Evolutionary conservation across 2,329 filamentous ascomycete species (phyloP), one percentile per base, ranked within the genome.

Genomic region (Fusarium euwallaceae): DNA sequence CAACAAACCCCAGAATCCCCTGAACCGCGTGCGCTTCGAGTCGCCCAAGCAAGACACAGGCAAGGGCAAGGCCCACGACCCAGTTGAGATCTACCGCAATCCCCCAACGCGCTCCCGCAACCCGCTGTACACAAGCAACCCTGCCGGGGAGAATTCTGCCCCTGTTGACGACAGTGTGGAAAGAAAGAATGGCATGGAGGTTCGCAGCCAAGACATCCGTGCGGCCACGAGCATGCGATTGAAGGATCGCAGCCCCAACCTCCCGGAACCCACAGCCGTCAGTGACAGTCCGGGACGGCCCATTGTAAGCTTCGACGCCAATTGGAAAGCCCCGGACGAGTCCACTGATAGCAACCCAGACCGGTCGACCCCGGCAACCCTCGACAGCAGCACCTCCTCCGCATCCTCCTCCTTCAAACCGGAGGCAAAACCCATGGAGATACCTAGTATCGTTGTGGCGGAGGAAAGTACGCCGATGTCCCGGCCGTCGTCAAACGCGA

Each of bases 281-380:
- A 98, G 95, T 86, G 93, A 98, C 85, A 93, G 90, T 80, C 93
- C 94, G 78, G 95, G 95, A 78, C 92, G 96, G 81, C 96, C 96
- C 73, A 98, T 98, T 87, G 96, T 98, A 88, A 98, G 96, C 89
- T 98, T 98, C 88, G 90, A 97, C 84, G 90, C 90, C 80, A 90
- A 93, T 81, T 98, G 94, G 92, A 93, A 91, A 87, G 89, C 91
- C 81, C 90, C 89, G 81, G 91, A 93, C 82, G 87, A 89, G 87
- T 87, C 87, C 83, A 88, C 93, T 88, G 92, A 95, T 90, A 84
- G 90, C 86, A 93, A 76, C 79, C 81, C 83, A 85, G 83, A 88
- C 75, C 79, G 78, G 78, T 77, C 80, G 74, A 70, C 68, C 76
- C 77, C 78, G 79, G 75, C 80, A 79, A 65, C 70, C 67, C 73